phyloP scores from a whole-genome alignment of 306 rosid species.

The Sphenostylis stenocarpa region DNA sequence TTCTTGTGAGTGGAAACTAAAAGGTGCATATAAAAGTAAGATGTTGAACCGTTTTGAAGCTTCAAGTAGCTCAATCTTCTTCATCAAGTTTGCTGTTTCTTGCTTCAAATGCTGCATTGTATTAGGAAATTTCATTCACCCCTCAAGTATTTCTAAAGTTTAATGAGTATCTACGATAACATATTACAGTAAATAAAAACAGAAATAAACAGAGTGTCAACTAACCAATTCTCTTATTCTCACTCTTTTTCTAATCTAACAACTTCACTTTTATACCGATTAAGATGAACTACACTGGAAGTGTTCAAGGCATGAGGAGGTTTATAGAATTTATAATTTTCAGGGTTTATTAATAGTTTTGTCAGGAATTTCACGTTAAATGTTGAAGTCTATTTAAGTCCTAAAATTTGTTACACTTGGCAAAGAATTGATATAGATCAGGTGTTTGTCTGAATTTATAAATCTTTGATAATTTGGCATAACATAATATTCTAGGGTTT shows the following conservation, averaged over 20 bases:
- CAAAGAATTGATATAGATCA: too few relatives aligned
- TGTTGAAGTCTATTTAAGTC: too few relatives aligned
- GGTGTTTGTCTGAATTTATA: too few relatives aligned
- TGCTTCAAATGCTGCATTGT: conserved; percentile 65
- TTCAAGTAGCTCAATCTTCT: conserved; percentile 76
- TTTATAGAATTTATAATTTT: neutral
- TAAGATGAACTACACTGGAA: neutral
- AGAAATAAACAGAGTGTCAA: neutral
- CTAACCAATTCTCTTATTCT: neutral
- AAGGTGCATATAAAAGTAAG: conserved; percentile 5
- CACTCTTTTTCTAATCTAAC: neutral
- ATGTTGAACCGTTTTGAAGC: conserved; percentile 65
- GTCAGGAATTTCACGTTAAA: neutral
- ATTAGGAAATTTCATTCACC: conserved; percentile 21
- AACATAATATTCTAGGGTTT: too few relatives aligned
- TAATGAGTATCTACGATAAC: neutral
- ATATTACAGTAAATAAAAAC: neutral
- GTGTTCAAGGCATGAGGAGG: neutral
- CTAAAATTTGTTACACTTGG: neutral
- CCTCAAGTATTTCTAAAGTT: neutral
- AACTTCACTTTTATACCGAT: neutral
- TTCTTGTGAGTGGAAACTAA: neutral
- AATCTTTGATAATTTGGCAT: too few relatives aligned
- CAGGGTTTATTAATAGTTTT: neutral
- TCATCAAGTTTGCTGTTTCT: conserved; percentile 67